phyloP scores from a whole-genome alignment of 129 eudicot species.

The Flaveria linearis region DNA sequence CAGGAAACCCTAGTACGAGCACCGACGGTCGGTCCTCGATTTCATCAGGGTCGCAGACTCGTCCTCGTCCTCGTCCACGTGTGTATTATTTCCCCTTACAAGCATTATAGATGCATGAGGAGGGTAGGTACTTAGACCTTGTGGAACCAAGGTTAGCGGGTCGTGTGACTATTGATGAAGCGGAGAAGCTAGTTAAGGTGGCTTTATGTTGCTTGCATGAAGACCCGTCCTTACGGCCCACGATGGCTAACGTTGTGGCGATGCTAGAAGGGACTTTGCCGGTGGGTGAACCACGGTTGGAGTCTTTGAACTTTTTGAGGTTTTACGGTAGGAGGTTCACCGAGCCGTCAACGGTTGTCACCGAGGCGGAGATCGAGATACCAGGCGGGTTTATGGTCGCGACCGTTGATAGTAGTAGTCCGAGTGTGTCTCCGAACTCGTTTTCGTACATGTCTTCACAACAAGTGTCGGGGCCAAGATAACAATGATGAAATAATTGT shows the following conservation, averaged over 20 bases:
- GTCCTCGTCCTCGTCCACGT: constrained; percentile 6
- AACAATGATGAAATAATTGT: constrained; percentile 4
- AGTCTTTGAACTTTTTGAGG: constrained; percentile 65
- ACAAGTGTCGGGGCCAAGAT: constrained; percentile 86
- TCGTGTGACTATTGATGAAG: constrained; percentile 60
- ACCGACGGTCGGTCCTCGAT: constrained; percentile 36
- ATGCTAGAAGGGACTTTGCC: constrained; percentile 71
- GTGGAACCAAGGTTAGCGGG: constrained; percentile 65
- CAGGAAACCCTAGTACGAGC: constrained; percentile 37
- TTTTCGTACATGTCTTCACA: constrained; percentile 68
- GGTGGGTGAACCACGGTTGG: constrained; percentile 50
- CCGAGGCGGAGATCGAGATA: constrained; percentile 25
- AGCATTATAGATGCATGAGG: constrained; percentile 87
- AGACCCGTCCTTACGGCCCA: constrained; percentile 74
- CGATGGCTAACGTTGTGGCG: constrained; percentile 71
- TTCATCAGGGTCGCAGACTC: constrained; percentile 32
- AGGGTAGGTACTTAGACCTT: constrained; percentile 66
- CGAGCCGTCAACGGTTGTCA: constrained; percentile 57
- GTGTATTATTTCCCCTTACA: constrained; percentile 63
- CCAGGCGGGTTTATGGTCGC: constrained; percentile 30
- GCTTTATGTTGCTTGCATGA: constrained; percentile 89
- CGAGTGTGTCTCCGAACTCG: constrained; percentile 36
- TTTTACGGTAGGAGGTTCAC: constrained; percentile 73
- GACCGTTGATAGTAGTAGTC: constrained; percentile 28
- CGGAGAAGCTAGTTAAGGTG: constrained; percentile 66